These are phyloP conservation scores for Candida alai DNA, from an alignment of 805 yeast species.

Conservation along the genomic window DNA sequence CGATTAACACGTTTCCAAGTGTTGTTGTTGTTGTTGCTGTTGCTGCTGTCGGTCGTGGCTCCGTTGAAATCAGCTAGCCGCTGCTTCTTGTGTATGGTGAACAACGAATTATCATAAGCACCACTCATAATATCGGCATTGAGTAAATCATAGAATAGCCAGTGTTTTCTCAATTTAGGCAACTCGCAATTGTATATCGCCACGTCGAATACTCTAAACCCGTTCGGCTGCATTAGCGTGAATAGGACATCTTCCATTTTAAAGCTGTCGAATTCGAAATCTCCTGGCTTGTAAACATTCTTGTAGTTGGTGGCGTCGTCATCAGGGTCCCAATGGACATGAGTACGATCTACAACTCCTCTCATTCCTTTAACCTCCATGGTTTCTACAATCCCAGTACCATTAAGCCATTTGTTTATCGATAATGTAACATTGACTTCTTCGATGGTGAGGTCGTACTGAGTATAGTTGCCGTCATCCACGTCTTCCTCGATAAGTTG, in stretches of 20 bases:
- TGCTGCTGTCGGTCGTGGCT: constrained; percentile 14
- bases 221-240: constrained; percentile 75
- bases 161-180: constrained; percentile 78
- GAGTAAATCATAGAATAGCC: constrained; percentile 86
- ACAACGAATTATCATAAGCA: constrained; percentile 86
- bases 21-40: too few species aligned
- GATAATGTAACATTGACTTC: constrained; percentile 78
- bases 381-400: constrained; percentile 78
- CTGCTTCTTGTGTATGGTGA: constrained; percentile 83
- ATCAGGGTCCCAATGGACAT: constrained; percentile 74
- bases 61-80: constrained; percentile 44
- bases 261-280: constrained; percentile 84
- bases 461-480: constrained; percentile 90
- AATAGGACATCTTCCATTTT: constrained; percentile 82
- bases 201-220: constrained; percentile 78
- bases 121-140: constrained; percentile 87
- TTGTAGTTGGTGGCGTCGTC: constrained; percentile 82
- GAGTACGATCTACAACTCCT: constrained; percentile 90
- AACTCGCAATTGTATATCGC: constrained; percentile 85
- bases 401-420: constrained; percentile 83
- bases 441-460: constrained; percentile 87
- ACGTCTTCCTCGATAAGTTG: constrained; percentile 12
- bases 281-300: constrained; percentile 76
- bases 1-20: constrained; percentile 54
- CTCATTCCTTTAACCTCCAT: constrained; percentile 78